phyloP scores from a whole-genome alignment of 495 filamentous ascomycete genomes.

The Xylaria venustula region DNA sequence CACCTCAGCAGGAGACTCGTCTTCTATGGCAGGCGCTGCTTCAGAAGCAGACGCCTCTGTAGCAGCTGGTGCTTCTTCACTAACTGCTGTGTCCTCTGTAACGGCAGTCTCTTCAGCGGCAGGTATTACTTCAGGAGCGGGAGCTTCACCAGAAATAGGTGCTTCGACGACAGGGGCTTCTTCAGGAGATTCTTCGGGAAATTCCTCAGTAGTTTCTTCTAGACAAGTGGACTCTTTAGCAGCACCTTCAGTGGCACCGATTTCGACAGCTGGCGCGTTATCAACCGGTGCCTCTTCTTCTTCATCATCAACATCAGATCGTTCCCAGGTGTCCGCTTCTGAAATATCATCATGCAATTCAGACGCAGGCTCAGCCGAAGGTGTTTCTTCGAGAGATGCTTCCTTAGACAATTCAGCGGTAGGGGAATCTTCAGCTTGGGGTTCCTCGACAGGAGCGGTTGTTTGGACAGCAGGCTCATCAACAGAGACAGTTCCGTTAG shows the following conservation, averaged over 20 bases:
- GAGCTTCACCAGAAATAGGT: conserved; percentile 3
- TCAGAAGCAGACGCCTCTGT: not conserved
- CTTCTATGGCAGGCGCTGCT: not conserved
- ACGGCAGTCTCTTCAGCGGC: conserved; percentile 11
- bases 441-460: not conserved
- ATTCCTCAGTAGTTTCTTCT: not conserved
- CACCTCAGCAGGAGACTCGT: not conserved
- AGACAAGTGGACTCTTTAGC: conserved; percentile 1
- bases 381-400: not conserved
- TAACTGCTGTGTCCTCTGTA: conserved; percentile 9
- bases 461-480: not conserved
- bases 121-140: conserved; percentile 6
- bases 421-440: not conserved
- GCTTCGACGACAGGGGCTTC: too few relatives aligned
- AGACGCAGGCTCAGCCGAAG: not conserved
- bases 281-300: too few relatives aligned
- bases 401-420: not conserved
- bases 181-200: not conserved
- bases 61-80: not conserved
- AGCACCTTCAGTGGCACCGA: conserved; percentile 1
- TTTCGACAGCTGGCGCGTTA: not conserved
- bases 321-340: too few relatives aligned
- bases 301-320: too few relatives aligned
- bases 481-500: too few relatives aligned
- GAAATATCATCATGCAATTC: too few relatives aligned